Conservation (phyloP, 176 grass and related monocot genomes). For the Cenchrus americanus region DNA sequence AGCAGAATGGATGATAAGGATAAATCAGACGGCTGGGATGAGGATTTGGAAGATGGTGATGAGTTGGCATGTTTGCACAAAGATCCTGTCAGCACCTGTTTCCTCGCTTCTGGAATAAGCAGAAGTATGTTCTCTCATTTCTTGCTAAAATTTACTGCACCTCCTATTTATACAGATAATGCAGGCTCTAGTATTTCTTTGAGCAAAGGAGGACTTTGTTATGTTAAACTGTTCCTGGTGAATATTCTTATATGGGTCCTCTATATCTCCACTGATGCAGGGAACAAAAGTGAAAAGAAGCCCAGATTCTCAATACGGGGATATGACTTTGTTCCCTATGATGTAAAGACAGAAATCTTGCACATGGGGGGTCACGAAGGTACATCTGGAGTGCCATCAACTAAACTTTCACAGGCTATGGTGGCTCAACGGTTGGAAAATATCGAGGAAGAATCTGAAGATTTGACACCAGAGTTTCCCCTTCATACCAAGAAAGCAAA, state of each 20-base stretch:
- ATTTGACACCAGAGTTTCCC: constrained; percentile 41
- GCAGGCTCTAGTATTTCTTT: constrained; percentile 10
- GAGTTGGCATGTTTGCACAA: constrained; percentile 48
- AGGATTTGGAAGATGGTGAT: constrained; percentile 51
- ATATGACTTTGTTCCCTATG: constrained; percentile 20
- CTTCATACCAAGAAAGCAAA: constrained; percentile 45
- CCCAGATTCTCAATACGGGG: constrained; percentile 63
- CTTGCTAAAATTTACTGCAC: constrained; percentile 7
- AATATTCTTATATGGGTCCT: constrained; percentile 5
- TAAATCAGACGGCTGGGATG: constrained; percentile 48
- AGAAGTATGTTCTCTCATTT: constrained; percentile 46
- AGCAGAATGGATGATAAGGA: constrained; percentile 31
- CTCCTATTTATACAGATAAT: constrained; percentile 15
- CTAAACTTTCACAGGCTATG: constrained; percentile 40
- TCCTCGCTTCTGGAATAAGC: constrained; percentile 33
- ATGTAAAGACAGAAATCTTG: constrained; percentile 49
- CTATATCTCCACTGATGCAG: constrained; percentile 45
- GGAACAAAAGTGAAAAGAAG: constrained; percentile 54
- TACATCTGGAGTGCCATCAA: constrained; percentile 33
- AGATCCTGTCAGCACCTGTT: constrained; percentile 18
- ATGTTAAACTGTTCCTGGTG: not conserved
- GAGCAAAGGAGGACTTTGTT: not conserved
- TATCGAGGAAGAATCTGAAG: constrained; percentile 58
- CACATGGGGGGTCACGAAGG: constrained; percentile 24
- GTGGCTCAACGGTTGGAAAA: constrained; percentile 52